Base-by-base conservation (phyloP, 1,284 basidiomycete species). In the Tilletia walkeri region DNA sequence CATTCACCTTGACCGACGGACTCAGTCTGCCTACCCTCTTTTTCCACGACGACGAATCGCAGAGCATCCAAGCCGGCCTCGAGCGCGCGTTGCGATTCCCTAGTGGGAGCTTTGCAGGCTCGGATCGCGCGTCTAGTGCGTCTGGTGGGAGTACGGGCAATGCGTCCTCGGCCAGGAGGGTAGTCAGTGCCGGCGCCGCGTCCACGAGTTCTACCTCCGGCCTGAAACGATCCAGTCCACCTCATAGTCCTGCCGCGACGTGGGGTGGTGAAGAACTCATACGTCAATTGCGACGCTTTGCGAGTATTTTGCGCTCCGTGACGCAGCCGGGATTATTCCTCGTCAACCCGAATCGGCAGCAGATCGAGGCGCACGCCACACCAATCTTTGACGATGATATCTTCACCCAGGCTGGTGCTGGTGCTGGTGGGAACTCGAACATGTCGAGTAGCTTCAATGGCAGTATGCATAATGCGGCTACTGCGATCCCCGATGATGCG, bases 11-110 rank as follows among this genome's bases (percentile, higher is more conserved):
- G 50, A 91, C 90, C 68, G 95, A 91, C 73, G 94, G 94, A 14
- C 88, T 93, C 50, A 94, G 93, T 0, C 87, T 97, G 0, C 93
- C 94, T 0, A 94, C 92, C 0, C 87, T 99, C 3, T 90, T 94
- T 84, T 98, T 98, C 84, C 95, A 98, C 82, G 95, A 98, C 80
- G 95, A 98, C 76, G 94, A 79, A 54, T 66, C 65, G 16, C 65
- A 50, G 48, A 47, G 20, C 5, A 50, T 66, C 20, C 45, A 66
- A 10, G 45, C 48, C 20, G 65, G 48, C 39, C 45, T 48, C 6
- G 65, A 66, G 34, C 65, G 45, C 45, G 65, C 65, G n/a, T 41
- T 48, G 36, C 7, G 67, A 24, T 36, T 59, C 45, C 59, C 59
- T 4, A 68, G 67, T 20, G 59, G 41, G 49, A 68, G 59, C 47